These are phyloP conservation scores for Fraxinus ornus DNA, from an alignment of 305 asterid genomes.

Conservation along the genomic window DNA sequence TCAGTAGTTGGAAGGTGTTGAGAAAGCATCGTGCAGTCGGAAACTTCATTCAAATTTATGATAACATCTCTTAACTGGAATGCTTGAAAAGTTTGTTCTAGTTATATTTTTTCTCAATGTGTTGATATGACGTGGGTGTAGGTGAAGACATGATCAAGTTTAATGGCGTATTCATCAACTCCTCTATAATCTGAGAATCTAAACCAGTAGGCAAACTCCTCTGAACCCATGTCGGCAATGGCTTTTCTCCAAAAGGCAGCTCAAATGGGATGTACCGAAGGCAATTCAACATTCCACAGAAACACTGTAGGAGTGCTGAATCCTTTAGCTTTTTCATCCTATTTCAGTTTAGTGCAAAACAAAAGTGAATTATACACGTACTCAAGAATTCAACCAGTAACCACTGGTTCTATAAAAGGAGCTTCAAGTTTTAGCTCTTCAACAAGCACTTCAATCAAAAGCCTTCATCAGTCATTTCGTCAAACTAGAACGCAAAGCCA, in stretches of 20 bases:
- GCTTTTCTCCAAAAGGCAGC: slow-evolving; percentile 86
- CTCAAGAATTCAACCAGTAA: no score
- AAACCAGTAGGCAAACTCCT: slow-evolving; percentile 28
- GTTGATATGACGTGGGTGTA: neutral
- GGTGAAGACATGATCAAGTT: slow-evolving; percentile 69
- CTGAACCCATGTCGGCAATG: slow-evolving; percentile 72
- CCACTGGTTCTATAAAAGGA: neutral
- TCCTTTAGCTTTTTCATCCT: slow-evolving; percentile 27
- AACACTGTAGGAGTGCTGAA: slow-evolving; percentile 41
- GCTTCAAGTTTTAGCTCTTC: neutral
- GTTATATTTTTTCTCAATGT: neutral
- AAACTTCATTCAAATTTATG: slow-evolving; percentile 67
- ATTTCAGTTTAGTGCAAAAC: no score
- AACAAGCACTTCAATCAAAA: neutral
- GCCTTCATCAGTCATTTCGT: neutral
- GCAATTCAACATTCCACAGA: slow-evolving; percentile 47
- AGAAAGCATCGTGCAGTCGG: slow-evolving; percentile 81
- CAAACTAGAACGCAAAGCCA: neutral
- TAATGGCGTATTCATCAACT: no score
- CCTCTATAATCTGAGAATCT: neutral
- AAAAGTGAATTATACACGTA: no score
- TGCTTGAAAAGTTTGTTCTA: slow-evolving; percentile 11
- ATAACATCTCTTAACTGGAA: slow-evolving; percentile 29
- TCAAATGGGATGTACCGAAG: slow-evolving; percentile 67
- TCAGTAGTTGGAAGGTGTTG: slow-evolving; percentile 25